These are phyloP conservation scores for Pterulicium gracile DNA, from an alignment of 1,284 basidiomycete species.

Conservation along the genomic window DNA sequence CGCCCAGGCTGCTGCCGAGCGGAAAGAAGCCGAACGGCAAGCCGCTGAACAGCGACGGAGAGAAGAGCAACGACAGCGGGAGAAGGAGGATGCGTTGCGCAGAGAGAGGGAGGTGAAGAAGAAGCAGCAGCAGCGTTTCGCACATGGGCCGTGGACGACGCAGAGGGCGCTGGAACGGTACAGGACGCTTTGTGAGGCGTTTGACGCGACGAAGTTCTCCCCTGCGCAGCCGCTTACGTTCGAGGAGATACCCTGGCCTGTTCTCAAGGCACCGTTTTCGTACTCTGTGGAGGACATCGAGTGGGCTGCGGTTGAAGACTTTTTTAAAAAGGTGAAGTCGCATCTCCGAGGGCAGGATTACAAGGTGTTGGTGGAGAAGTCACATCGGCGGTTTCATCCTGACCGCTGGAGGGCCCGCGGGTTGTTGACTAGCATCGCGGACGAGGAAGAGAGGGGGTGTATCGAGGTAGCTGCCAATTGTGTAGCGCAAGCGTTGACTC, in stretches of 20 bases:
- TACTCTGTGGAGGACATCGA: conserved; percentile 54
- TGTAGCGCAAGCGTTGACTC: conserved; percentile 23
- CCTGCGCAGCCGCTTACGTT: conserved; percentile 38
- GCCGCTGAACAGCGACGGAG: conserved; percentile 23
- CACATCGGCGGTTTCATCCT: conserved; percentile 58
- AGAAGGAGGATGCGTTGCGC: neutral
- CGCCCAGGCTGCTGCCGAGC: conserved; percentile 15
- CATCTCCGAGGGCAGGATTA: conserved; percentile 50
- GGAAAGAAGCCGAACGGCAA: conserved; percentile 21
- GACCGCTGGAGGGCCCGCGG: conserved; percentile 53
- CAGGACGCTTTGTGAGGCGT: conserved; percentile 41
- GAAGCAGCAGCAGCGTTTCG: conserved; percentile 36
- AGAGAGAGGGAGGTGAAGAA: neutral
- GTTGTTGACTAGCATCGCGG: conserved; percentile 36
- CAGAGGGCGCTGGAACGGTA: conserved; percentile 58
- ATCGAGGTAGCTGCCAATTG: conserved; percentile 45
- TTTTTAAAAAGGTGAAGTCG: conserved; percentile 41
- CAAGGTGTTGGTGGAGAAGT: conserved; percentile 51
- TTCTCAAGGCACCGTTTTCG: conserved; percentile 36
- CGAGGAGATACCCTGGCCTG: conserved; percentile 62
- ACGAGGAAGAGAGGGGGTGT: conserved; percentile 40
- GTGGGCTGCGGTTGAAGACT: conserved; percentile 58
- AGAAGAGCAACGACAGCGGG: conserved; percentile 20
- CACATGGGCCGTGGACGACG: conserved; percentile 44
- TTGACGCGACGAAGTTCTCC: conserved; percentile 50